Evolutionary conservation across 768 basidiomycete species (phyloP).

Genomic region (Leccinum truebloodii): DNA sequence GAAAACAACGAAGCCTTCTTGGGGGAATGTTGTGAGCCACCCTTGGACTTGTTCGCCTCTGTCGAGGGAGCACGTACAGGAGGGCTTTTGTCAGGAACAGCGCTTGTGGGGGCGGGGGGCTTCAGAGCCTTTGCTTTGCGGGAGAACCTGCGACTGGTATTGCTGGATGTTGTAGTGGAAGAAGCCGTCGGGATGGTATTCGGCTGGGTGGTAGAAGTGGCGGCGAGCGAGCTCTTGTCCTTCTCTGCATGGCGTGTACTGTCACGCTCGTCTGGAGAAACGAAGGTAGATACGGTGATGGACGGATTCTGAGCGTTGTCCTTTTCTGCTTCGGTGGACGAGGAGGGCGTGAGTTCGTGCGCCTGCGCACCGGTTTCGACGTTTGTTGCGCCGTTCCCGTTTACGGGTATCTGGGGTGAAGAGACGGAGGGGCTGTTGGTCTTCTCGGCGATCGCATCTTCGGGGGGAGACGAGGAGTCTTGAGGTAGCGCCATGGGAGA

Average conservation of each 20-base stretch:
- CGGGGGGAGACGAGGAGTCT: conserved; percentile 17
- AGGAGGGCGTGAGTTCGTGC: conserved; percentile 31
- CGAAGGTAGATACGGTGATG: conserved; percentile 35
- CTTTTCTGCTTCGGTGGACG: conserved; percentile 39
- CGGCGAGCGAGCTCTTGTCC: conserved; percentile 48
- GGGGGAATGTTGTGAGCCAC: conserved; percentile 35
- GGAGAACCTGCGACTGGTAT: conserved; percentile 31
- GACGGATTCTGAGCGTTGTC: conserved; percentile 37
- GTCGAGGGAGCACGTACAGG: conserved; percentile 36
- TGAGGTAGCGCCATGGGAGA: conserved; percentile 28
- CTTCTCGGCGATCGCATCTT: conserved; percentile 23
- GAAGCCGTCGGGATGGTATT: conserved; percentile 32
- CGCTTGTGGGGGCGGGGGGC: conserved; percentile 16
- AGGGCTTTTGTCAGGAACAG: conserved; percentile 29
- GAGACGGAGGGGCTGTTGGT: conserved; percentile 19
- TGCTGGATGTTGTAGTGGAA: conserved; percentile 23
- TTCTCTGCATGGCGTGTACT: conserved; percentile 34
- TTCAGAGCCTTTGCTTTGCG: conserved; percentile 28
- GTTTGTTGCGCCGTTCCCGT: conserved; percentile 27
- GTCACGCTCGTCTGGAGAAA: conserved; percentile 35
- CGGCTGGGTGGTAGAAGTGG: conserved; percentile 44
- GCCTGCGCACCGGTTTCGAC: conserved; percentile 27
- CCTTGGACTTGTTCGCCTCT: conserved; percentile 36
- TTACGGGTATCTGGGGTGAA: conserved; percentile 22
- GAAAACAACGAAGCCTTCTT: conserved; percentile 57